Percentiles rank a stretch among this genome's conserved stretches.
phyloP scores from a whole-genome alignment of 768 basidiomycete genomes.

The Harrya chromipes region DNA sequence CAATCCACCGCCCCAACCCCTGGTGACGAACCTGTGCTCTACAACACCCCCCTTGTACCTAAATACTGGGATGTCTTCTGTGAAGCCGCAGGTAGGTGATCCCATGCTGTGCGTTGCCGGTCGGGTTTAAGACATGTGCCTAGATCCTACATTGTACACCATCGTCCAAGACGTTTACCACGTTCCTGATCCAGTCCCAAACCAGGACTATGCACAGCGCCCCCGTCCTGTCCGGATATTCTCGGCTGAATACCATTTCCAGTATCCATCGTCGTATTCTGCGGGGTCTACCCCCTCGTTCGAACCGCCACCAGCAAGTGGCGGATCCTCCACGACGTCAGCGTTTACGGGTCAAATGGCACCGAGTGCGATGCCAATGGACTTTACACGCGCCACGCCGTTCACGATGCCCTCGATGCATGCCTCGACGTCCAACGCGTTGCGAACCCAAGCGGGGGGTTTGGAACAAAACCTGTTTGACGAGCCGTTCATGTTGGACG shows the following conservation, averaged over 20 bases:
- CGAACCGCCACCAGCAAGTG: constrained; percentile 9
- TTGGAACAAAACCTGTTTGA: constrained; percentile 25
- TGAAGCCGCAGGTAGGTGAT: constrained; percentile 47
- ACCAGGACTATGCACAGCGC: constrained; percentile 16
- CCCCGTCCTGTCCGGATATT: constrained; percentile 40
- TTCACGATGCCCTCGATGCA: constrained; percentile 2
- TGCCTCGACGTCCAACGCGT: background rate
- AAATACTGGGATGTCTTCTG: constrained; percentile 62
- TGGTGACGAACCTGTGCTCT: constrained; percentile 40
- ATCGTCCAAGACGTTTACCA: constrained; percentile 61
- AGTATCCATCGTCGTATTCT: constrained; percentile 29
- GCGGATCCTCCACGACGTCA: constrained; percentile 18
- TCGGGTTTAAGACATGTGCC: background rate
- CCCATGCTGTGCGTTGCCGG: background rate
- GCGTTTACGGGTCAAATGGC: constrained; percentile 1
- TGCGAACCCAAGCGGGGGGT: background rate
- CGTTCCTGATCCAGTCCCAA: constrained; percentile 26
- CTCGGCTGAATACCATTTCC: constrained; percentile 59
- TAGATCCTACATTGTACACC: constrained; percentile 65
- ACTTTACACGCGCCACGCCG: constrained; percentile 1
- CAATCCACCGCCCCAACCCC: constrained; percentile 21
- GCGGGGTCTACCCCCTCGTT: constrained; percentile 6
- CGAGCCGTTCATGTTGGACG: constrained; percentile 30
- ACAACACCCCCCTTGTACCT: constrained; percentile 60
- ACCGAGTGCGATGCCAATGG: background rate